Base-by-base conservation (phyloP, 805 yeast genomes). In the Spencermartinsiella europaea region DNA sequence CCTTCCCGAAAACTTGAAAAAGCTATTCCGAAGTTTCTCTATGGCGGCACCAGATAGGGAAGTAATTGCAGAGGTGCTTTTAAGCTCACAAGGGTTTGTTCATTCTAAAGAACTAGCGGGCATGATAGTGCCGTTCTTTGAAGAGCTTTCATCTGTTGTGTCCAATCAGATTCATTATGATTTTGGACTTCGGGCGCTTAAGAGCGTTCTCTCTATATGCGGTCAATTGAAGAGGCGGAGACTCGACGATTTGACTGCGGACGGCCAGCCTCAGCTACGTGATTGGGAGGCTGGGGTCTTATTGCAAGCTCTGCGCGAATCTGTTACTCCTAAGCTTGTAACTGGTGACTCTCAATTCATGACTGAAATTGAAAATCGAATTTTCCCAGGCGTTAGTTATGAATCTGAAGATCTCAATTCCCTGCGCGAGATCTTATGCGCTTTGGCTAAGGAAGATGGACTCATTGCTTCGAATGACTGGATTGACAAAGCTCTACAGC, bases 121-220 rank as follows among this genome's bases (percentile, higher is more conserved):
- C 2, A 63, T 61, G 2, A 65, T 85, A 15, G 85, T 83, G 0
- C 70, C 76, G 0, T 71, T 86, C 25, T 83, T 87, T 51, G 50
- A 50, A 0, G 60, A 58, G 1, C 60, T 91, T n/a, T 58, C 62
- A 2, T n/a, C 14, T 0, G 42, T 48, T 0, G 63, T 79, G 10
- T 72, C 85, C 0, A 19, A 50, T 0, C 96, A 87, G 58, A 59
- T 63, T 3, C 97, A 91, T 60, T 91, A 91, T 56, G 97, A 91
- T 58, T 91, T 91, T 73, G 96, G 97, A 0, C 66, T 91, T 37
- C 72, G 98, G 49, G 81, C 95, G 0, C 62, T 91, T 47, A 91
- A 90, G 58, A 72, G 80, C 34, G 77, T 82, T 0, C 62, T 91
- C 15, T 64, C 69, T 5, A 75, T 74, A 45, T 80, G 90, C 52